These are phyloP conservation scores for Paramecium tetraurelia DNA, from an alignment of 73 alveolate species.

Conservation along the genomic window DNA sequence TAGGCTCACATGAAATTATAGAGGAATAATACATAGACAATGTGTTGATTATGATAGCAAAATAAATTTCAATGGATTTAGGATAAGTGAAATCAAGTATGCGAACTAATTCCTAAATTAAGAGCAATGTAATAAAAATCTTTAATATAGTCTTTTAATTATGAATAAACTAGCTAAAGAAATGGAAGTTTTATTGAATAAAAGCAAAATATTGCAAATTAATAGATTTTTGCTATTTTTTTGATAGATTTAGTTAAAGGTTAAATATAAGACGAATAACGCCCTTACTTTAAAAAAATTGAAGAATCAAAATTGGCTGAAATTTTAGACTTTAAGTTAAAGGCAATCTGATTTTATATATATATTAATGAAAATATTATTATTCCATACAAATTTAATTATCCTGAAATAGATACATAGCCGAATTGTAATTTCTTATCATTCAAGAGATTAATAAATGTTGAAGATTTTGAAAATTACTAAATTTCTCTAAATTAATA, in stretches of 20 bases:
- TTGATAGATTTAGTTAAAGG: conserved; percentile 40
- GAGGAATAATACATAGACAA: conserved; percentile 12
- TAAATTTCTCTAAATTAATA: not conserved
- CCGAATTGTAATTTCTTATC: not conserved
- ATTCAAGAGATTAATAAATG: not conserved
- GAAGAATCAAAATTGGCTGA: not conserved
- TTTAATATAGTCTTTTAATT: not conserved
- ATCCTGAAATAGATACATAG: no score
- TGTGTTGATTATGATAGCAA: conserved; percentile 39
- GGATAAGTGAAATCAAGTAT: conserved; percentile 24
- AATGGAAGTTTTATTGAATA: conserved; percentile 19
- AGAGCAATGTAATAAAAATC: not conserved
- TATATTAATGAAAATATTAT: not conserved
- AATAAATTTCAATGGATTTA: conserved; percentile 5
- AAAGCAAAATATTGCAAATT: not conserved
- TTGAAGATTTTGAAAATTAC: not conserved
- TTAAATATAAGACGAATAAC: not conserved
- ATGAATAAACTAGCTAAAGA: conserved; percentile 27
- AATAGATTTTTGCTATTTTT: conserved; percentile 11
- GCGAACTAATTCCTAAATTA: not conserved
- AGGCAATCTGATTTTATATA: not conserved
- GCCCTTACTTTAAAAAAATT: not conserved
- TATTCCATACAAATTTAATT: no score
- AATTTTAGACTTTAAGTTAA: not conserved
- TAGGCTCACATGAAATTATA: not conserved